These are phyloP conservation scores for Penicillium freii DNA, from an alignment of 2,329 filamentous ascomycete genomes.

Conservation along the genomic window DNA sequence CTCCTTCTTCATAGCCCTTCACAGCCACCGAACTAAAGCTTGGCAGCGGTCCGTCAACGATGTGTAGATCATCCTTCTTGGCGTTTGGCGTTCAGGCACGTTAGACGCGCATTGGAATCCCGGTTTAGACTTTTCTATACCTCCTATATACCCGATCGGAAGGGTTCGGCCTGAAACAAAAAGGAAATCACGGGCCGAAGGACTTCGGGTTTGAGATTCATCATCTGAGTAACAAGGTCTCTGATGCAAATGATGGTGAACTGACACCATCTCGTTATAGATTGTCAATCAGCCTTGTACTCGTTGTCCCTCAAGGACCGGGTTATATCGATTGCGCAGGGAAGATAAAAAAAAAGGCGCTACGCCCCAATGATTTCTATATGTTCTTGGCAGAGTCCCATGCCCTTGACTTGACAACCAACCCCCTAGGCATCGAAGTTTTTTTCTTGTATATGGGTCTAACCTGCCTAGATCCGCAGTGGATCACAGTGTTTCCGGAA, in stretches of 20 bases:
- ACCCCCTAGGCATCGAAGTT: conserved; percentile 23
- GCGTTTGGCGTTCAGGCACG: conserved; percentile 16
- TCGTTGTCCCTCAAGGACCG: background rate
- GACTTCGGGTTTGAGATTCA: conserved; percentile 11
- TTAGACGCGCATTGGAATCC: conserved; percentile 7
- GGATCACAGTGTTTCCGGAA: conserved; percentile 8
- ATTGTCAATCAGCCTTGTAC: conserved; percentile 8
- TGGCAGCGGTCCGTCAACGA: conserved; percentile 33
- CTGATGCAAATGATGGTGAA: background rate
- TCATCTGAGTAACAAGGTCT: conserved; percentile 14
- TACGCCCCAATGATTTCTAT: background rate
- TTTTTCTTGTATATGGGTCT: conserved; percentile 8
- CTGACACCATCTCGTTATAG: background rate
- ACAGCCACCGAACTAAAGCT: conserved; percentile 30
- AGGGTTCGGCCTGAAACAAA: background rate
- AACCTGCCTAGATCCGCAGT: conserved; percentile 14
- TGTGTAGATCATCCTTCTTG: conserved; percentile 32
- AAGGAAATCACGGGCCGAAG: conserved; percentile 10
- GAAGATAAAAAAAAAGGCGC: background rate
- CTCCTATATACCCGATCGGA: background rate
- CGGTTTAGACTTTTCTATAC: conserved; percentile 1
- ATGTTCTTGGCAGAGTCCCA: conserved; percentile 18
- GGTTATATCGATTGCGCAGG: background rate
- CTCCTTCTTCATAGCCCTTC: background rate
- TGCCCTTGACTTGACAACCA: conserved; percentile 7